Percentiles rank a stretch among this genome's conserved stretches.
Evolutionary conservation across 352 stramenopile species (phyloP).

Genomic region (Phytophthora lateralis): DNA sequence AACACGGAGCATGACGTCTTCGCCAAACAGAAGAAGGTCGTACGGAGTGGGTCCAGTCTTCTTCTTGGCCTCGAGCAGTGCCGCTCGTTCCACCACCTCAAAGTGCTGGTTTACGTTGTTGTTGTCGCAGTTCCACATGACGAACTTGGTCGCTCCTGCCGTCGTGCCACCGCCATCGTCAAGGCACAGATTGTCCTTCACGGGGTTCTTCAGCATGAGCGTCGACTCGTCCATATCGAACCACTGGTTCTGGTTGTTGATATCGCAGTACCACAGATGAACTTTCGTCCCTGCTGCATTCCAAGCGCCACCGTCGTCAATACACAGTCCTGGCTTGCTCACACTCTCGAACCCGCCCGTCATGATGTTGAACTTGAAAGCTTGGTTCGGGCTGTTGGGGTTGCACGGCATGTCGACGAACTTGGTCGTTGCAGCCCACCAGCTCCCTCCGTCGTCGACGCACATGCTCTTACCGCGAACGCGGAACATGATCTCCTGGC

Average conservation of each 20-base stretch:
- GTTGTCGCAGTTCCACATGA: conserved; percentile 32
- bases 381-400: conserved; percentile 34
- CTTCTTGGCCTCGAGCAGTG: conserved; percentile 16
- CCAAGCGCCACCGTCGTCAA: conserved; percentile 32
- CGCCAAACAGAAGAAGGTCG: conserved; percentile 20
- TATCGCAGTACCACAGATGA: conserved; percentile 35
- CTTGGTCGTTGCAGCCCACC: conserved; percentile 22
- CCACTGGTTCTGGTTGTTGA: conserved; percentile 33
- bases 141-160: conserved; percentile 22
- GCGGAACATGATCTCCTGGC: conserved; percentile 34
- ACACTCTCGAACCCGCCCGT: conserved; percentile 25
- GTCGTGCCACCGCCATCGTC: conserved; percentile 28
- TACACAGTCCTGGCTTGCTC: conserved; percentile 30
- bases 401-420: conserved; percentile 33
- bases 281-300: conserved; percentile 13
- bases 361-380: conserved; percentile 34
- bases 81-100: conserved; percentile 18
- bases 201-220: conserved; percentile 34
- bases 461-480: conserved; percentile 38
- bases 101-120: conserved; percentile 37
- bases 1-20: conserved; percentile 32
- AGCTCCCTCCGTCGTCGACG: conserved; percentile 40
- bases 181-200: conserved; percentile 40
- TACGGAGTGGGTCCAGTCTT: conserved; percentile 22
- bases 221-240: conserved; percentile 36